Base-by-base conservation (phyloP, 1,284 basidiomycete species). In the Lignosus rhinocerotis region DNA sequence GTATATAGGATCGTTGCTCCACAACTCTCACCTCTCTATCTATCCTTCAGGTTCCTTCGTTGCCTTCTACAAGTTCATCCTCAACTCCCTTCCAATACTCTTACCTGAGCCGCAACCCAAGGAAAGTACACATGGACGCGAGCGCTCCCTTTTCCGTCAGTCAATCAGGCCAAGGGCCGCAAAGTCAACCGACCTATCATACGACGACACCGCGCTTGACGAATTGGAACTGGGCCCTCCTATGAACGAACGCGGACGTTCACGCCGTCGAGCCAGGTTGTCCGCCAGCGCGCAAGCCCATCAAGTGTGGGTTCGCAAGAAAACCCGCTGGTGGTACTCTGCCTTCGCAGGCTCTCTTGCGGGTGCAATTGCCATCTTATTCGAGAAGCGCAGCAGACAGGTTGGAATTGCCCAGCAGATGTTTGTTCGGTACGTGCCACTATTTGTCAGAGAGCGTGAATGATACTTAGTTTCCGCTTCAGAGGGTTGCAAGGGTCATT, bases 351-450 rank as follows among this genome's bases (percentile, higher is more conserved):
- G 96, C 14, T 86, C 91, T 0, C 70, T 95, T 30, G 90, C 91
- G 0, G 92, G 93, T 14, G 88, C 87, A 6, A 65, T 93, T n/a
- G 90, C 90, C 0, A 84, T 98, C 45, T 77, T 93, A 69, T 93
- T 90, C 71, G 94, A 98, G 76, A 90, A 85, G 67, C 81, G 79
- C 57, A 80, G 80, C 2, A 78, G 91, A 45, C 78, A 92, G 58
- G 78, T 82, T 2, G 83, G 86, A 12, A 91, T 98, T 59, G 92
- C 92, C 0, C 96, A 98, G 68, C 96, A 98, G 78, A 77, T 96
- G 66, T 93, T 96, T 71, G 93, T 96, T 51, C 83, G 92, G 90
- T 88, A 58, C 52, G 84, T 76, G 21, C 6, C n/a, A 16, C 14
- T 36, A 16, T 6, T n/a, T 39, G n/a, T 6, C 5, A n/a, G n/a